A percentile compares a stretch with the other conserved stretches of the same genome.
Conservation (phyloP, 495 filamentous ascomycete genomes). For the Trichoderma gamsii region DNA sequence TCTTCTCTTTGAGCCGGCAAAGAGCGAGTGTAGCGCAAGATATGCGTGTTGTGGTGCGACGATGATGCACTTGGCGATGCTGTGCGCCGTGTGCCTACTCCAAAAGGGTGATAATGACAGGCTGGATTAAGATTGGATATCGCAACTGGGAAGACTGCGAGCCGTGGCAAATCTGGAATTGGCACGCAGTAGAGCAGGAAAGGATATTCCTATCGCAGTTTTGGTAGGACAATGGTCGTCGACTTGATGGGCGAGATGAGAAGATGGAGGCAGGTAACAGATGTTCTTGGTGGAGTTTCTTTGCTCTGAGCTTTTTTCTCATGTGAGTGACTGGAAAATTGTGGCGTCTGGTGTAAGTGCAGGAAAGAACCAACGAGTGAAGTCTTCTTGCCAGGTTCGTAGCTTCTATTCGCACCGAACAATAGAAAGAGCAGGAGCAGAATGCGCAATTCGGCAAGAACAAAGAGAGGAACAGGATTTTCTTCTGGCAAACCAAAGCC, state of each 20-base stretch:
- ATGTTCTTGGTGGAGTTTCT: background rate
- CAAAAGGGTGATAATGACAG: background rate
- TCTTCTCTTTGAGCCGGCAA: background rate
- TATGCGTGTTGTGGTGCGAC: background rate
- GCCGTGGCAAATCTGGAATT: background rate
- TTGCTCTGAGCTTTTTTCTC: no score
- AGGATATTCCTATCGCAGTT: background rate
- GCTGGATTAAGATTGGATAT: background rate
- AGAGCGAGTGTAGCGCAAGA: constrained; percentile 1
- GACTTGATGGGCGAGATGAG: background rate
- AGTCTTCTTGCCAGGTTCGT: background rate
- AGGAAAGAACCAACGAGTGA: background rate
- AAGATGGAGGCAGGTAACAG: background rate
- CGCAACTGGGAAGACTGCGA: background rate
- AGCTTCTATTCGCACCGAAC: background rate
- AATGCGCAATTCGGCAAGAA: background rate
- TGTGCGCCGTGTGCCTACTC: background rate
- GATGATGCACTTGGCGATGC: constrained; percentile 1
- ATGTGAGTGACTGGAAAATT: background rate
- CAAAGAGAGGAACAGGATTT: background rate
- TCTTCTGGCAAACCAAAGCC: background rate
- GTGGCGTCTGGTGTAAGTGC: background rate
- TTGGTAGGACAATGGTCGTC: background rate
- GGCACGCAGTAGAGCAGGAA: background rate
- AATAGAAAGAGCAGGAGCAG: background rate